A percentile compares a stretch with the other conserved stretches of the same genome.
phyloP scores from a whole-genome alignment of 2,329 filamentous ascomycete genomes.

The Didymella lethalis region DNA sequence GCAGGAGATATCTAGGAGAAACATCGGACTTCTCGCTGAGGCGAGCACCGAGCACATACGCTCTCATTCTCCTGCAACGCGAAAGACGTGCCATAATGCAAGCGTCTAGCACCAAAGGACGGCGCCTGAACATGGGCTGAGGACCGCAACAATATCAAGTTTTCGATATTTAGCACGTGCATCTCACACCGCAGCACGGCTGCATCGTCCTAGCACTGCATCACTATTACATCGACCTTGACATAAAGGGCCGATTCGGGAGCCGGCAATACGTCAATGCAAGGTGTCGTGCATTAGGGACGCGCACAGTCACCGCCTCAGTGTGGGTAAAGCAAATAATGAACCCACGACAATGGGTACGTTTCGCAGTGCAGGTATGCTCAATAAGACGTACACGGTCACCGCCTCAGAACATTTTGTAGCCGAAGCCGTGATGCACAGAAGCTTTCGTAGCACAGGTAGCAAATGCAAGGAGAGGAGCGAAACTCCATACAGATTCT shows the following conservation, averaged over 20 bases:
- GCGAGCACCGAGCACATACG: not conserved
- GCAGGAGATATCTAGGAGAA: constrained; percentile 12
- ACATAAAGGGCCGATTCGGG: constrained; percentile 20
- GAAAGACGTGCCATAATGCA: not conserved
- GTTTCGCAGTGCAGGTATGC: not conserved
- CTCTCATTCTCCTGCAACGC: no score
- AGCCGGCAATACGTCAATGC: constrained; percentile 15
- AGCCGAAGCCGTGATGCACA: not conserved
- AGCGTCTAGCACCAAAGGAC: not conserved
- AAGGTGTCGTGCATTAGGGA: constrained; percentile 14
- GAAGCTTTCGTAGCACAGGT: not conserved
- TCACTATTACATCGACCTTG: not conserved
- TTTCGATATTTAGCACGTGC: constrained; percentile 6
- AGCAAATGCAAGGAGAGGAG: constrained; percentile 1
- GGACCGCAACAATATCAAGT: not conserved
- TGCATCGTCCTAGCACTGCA: constrained; percentile 1
- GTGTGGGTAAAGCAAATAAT: not conserved
- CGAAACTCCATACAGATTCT: constrained; percentile 3
- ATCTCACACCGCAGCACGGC: constrained; percentile 5
- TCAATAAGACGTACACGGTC: not conserved
- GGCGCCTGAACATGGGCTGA: not conserved
- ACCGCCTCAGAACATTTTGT: constrained; percentile 1
- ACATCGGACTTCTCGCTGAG: constrained; percentile 2
- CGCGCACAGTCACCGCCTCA: constrained; percentile 12
- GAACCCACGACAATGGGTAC: constrained; percentile 1